A percentile compares a stretch with the other conserved stretches of the same genome.
These are phyloP conservation scores for Eleusine indica DNA, from an alignment of 176 grass and related monocot species.

Conservation along the genomic window DNA sequence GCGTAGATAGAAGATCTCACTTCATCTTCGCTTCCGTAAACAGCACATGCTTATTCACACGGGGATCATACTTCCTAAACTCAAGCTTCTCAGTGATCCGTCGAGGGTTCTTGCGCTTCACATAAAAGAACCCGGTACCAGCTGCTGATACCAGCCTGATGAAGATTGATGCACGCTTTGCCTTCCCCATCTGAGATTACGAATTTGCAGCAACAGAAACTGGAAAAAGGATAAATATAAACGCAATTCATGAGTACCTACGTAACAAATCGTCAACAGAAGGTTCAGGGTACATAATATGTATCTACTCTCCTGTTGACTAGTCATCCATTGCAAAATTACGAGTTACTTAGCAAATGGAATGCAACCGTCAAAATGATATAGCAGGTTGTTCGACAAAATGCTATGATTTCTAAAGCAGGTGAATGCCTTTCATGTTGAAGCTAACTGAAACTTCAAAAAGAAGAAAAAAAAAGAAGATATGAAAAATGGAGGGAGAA, in stretches of 20 bases:
- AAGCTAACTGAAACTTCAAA: no score
- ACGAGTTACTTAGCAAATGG: not conserved
- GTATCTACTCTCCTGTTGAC: not conserved
- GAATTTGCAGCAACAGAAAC: not conserved
- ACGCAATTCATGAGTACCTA: not conserved
- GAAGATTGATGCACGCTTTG: constrained; percentile 36
- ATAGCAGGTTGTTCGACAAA: not conserved
- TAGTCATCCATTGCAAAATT: not conserved
- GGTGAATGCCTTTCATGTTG: not conserved
- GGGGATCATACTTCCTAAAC: constrained; percentile 34
- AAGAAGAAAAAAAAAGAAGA: no score
- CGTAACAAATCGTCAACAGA: not conserved
- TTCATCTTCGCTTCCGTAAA: constrained; percentile 43
- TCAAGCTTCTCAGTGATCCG: constrained; percentile 42
- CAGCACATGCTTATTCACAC: constrained; percentile 37
- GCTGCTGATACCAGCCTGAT: constrained; percentile 42
- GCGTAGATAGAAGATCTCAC: not conserved
- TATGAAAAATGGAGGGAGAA: not conserved
- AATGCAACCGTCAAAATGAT: not conserved
- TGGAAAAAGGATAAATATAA: not conserved
- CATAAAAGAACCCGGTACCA: constrained; percentile 36
- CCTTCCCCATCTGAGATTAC: constrained; percentile 16
- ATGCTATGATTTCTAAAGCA: not conserved
- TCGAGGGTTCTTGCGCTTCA: constrained; percentile 40
- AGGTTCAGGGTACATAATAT: not conserved